Conservation (phyloP, 139 green algal genomes). For the Marvania coccoides region DNA sequence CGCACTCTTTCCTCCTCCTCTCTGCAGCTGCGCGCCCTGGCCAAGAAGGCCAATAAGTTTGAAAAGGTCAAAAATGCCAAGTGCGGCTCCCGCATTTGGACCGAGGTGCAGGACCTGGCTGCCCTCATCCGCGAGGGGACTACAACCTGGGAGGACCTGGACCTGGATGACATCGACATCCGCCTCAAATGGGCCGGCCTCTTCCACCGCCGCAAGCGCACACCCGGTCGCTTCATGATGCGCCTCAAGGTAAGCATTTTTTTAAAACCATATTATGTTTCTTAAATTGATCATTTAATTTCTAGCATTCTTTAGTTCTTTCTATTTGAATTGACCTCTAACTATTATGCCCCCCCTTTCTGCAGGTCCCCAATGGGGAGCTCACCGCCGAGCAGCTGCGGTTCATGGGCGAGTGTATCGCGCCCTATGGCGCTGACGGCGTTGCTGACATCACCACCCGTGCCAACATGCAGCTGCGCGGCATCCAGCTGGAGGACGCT, state of each 20-base stretch:
- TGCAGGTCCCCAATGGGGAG: slow-evolving; percentile 86
- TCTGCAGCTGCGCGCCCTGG: slow-evolving; percentile 28
- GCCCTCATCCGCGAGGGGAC: slow-evolving; percentile 65
- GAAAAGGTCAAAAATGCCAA: slow-evolving; percentile 80
- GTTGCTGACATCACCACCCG: slow-evolving; percentile 96
- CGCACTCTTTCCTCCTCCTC: background rate
- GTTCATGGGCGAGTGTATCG: slow-evolving; percentile 55
- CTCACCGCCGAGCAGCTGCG: slow-evolving; percentile 69
- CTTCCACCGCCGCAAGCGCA: slow-evolving; percentile 92
- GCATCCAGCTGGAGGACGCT: slow-evolving; percentile 68
- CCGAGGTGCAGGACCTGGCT: slow-evolving; percentile 52
- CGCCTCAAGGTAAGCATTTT: slow-evolving; percentile 75
- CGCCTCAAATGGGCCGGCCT: slow-evolving; percentile 94
- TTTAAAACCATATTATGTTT: too few relatives aligned
- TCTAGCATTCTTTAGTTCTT: background rate
- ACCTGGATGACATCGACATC: slow-evolving; percentile 91
- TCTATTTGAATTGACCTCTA: background rate
- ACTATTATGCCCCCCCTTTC: background rate
- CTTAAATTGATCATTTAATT: background rate
- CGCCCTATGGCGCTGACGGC: slow-evolving; percentile 74
- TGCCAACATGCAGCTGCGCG: slow-evolving; percentile 87
- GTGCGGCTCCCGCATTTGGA: slow-evolving; percentile 69
- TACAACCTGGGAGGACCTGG: slow-evolving; percentile 67
- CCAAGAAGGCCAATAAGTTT: slow-evolving; percentile 66
- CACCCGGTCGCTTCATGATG: slow-evolving; percentile 96